Base-by-base conservation (phyloP, 116 monocot species). In the Dioscorea cayenensis region DNA sequence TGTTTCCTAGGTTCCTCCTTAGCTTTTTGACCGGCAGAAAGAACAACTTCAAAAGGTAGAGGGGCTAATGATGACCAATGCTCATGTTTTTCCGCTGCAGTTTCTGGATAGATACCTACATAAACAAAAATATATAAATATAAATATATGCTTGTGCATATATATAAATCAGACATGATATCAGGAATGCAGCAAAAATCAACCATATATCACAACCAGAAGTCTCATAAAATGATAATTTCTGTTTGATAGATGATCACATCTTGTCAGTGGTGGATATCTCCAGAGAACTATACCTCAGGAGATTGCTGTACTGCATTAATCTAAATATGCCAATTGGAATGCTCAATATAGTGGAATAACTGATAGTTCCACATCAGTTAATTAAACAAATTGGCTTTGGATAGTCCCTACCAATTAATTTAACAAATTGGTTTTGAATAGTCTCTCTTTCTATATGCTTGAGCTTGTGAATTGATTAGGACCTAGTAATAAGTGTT, bases 21-120 rank as follows among this genome's bases (percentile, higher is more conserved):
- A 52, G 84, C 89, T 68, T 85, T 90, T 70, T 90, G 89, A 62
- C 89, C 89, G 69, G 89, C 86, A 63, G 86, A 90, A 66, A 86
- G 71, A 50, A 90, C 86, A 72, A 90, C 79, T 79, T 90, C 89
- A 38, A 86, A 72, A 48, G 89, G 89, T 74, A 90, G 86, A 72
- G 89, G 89, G 35, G 89, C 89, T 50, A 85, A 78, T 66, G 89
- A 86, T 74, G 89, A 90, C 89, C 89, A 90, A 61, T 86, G 79
- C 72, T 90, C 89, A 75, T 84, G 58, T 63, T 90, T 90, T 63
- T 81, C 78, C 13, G 62, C 75, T 36, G 86, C 76, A 74, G 86
- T 84, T n/a, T 90, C 89, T 20, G 83, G 84, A 83, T 84, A 81
- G 27, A 90, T 76, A 23, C 84, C 89, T 90, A 28, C n/a, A 16